Evolutionary conservation across 371 early-diverging fungal species (phyloP), one percentile per base, ranked within the genome.

Genomic region (Encephalitozoon romaleae): DNA sequence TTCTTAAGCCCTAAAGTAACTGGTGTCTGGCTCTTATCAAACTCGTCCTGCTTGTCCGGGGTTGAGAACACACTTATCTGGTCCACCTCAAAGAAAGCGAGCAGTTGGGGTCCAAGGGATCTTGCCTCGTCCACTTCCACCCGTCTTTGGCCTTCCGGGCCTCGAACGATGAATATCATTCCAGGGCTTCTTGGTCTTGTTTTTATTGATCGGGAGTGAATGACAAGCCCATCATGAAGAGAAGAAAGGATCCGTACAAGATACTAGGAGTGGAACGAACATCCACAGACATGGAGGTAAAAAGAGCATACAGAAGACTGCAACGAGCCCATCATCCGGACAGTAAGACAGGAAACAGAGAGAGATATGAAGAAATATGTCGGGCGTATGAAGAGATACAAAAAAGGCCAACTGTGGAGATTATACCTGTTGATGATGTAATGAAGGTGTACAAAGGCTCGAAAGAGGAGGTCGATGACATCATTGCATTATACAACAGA

Each of bases 291-390:
- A 86, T 87, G 59, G 92, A 94, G 75, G 94, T 96, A 81, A 92
- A 90, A 78, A 90, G 90, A 78, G 91, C 92, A 47, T 97, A 91
- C 86, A 90, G 90, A 71, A 89, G 89, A 73, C 86, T 95, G 39
- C 91, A 91, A 4, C 81, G 91, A 52, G 84, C 88, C 83, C 88
- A 89, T 82, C 93, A 93, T 80, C 93, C 93, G 21, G 91, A 91
- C 83, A 89, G 88, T 78, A 93, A 88, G 92, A 71, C 89, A 90
- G 68, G 90, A 88, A 77, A 90, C 89, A 81, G 91, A 90, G 79
- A 78, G 42, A 53, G 15, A 34, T 81, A 78, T 69, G 59, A 70
- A 0, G 42, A 72, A 54, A 41, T 82, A 30, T 52, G 53, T 38
- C 47, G 66, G 39, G 82, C 82, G 34, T 82, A 77, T 45, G 74